A percentile compares a stretch with the other conserved stretches of the same genome.
phyloP scores from a whole-genome alignment of 768 basidiomycete species.

The Leccinum imitatum region DNA sequence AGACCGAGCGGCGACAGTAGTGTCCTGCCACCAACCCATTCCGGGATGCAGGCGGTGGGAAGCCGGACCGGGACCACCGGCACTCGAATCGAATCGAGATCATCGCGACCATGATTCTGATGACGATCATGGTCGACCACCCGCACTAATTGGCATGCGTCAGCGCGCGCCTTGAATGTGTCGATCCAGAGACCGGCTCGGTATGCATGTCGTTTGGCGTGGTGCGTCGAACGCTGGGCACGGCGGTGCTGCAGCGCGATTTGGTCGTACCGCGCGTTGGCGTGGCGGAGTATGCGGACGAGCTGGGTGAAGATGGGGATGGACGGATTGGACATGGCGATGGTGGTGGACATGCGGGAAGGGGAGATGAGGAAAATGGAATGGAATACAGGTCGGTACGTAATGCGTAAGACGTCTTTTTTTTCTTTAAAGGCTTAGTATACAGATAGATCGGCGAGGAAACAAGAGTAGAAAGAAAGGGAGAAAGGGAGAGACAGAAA shows the following conservation, averaged over 20 bases:
- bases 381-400: neutral
- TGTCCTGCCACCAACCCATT: neutral
- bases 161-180: conserved; percentile 35
- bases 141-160: neutral
- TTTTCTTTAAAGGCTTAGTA: neutral
- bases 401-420: neutral
- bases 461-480: neutral
- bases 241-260: conserved; percentile 41
- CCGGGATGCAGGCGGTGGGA: neutral
- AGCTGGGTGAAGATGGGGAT: conserved; percentile 35
- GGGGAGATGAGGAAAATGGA: neutral
- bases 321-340: conserved; percentile 14
- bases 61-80: neutral
- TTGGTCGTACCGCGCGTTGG: conserved; percentile 42
- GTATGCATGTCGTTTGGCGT: conserved; percentile 49
- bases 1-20: too few species aligned
- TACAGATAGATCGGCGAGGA: neutral
- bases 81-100: neutral
- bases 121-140: neutral
- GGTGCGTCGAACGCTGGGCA: conserved; percentile 37
- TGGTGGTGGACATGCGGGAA: neutral
- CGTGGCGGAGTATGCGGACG: conserved; percentile 38
- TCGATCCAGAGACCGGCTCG: conserved; percentile 46
- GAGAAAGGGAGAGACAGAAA: neutral
- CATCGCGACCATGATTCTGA: neutral